Evolutionary conservation across 2,329 filamentous ascomycete species (phyloP), one percentile per base, ranked within the genome.

Genomic region (Claviceps purpurea): DNA sequence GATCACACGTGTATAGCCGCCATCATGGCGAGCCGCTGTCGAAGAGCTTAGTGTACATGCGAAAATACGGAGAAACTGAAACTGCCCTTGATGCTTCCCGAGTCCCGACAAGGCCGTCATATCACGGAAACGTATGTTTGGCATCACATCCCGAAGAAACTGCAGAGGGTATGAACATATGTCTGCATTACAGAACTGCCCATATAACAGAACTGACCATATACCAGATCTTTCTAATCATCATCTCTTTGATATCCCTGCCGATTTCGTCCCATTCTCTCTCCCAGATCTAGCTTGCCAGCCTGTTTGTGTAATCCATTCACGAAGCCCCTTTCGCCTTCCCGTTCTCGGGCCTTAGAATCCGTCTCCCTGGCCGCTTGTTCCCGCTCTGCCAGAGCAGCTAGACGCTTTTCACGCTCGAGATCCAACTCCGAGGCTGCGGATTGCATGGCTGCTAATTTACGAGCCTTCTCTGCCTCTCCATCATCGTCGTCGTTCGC

Each of bases 391-490:
- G 79, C 81, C 18, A 90, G 69, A 1, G 80, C 79, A 0, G 79
- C 78, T 10, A 94, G 70, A 24, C 88, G 78, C 54, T 77, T 75
- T 57, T 79, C 78, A 37, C 89, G 81, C 58, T 85, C 82, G n/a
- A 72, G 63, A 59, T 91, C 86, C 47, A 94, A 71, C 11, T 84
- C 79, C 1, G 74, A 75, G 4, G 85, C 85, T 30, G 81, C 83
- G 18, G 77, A 76, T 64, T 87, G 84, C 85, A 89, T 89, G 8
- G 81, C 82, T 16, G 82, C 84, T 18, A 89, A 68, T 63, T 81
- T 87, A 24, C 77, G 75, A 13, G 81, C 80, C n/a, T 75, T 74
- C 56, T 85, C 81, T 22, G 79, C 76, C 20, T 76, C 76, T 6
- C 64, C 65, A 4, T 68, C 66, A n/a, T 68, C 65, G 16, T 58